Percentiles rank a stretch among this genome's conserved stretches.
Conservation (phyloP, 2,329 filamentous ascomycete species). For the Camptophora hylomeconis region DNA sequence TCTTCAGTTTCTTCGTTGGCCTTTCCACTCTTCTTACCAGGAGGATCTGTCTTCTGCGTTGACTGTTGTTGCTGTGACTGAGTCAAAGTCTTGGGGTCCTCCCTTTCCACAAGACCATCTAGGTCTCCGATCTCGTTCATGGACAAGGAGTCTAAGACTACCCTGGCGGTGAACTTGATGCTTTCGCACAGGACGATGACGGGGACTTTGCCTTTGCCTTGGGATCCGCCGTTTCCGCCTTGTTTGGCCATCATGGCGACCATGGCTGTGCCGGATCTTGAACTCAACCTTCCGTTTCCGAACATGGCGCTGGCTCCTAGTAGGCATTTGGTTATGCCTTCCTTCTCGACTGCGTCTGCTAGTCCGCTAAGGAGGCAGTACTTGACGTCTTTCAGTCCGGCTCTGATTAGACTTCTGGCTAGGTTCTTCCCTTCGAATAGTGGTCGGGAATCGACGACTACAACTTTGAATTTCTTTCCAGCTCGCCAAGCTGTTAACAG, state of each 20-base stretch:
- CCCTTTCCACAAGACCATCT: conserved; percentile 43
- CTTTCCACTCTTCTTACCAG: conserved; percentile 6
- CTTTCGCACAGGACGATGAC: conserved; percentile 88
- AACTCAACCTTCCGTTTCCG: conserved; percentile 84
- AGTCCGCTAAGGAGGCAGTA: conserved; percentile 74
- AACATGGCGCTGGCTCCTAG: conserved; percentile 90
- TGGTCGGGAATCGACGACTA: conserved; percentile 66
- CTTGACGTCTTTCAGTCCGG: conserved; percentile 56
- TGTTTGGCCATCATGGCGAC: conserved; percentile 73
- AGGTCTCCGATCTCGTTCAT: conserved; percentile 82
- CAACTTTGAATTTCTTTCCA: conserved; percentile 68
- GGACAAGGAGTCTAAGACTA: conserved; percentile 83
- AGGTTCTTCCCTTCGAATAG: conserved; percentile 58
- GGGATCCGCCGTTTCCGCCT: no score
- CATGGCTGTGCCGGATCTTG: conserved; percentile 72
- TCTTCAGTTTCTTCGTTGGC: conserved; percentile 19
- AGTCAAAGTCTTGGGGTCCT: conserved; percentile 16
- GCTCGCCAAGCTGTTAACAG: conserved; percentile 57
- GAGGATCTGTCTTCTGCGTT: conserved; percentile 7
- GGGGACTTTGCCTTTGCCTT: conserved; percentile 48
- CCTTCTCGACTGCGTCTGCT: conserved; percentile 53
- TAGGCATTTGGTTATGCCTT: conserved; percentile 55
- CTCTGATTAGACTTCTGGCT: conserved; percentile 54
- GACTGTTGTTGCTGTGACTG: conserved; percentile 16
- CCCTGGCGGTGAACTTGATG: conserved; percentile 84